These are phyloP conservation scores for Argentina anserina DNA, from an alignment of 306 rosid species.

Conservation along the genomic window DNA sequence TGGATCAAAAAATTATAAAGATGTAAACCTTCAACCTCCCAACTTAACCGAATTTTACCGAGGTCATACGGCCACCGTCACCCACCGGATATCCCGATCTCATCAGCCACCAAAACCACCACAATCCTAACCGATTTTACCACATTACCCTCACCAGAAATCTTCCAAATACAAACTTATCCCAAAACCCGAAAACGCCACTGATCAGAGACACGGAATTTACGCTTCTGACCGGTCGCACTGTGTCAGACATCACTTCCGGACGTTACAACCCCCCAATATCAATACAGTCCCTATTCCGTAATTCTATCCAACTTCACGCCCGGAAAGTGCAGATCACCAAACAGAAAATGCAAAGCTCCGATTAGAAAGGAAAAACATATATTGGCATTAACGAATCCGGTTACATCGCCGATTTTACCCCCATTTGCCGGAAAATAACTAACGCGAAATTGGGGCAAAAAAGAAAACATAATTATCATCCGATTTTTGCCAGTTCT, in stretches of 20 bases:
- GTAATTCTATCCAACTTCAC: conserved; percentile 7
- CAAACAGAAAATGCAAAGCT: background rate
- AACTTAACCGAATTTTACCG: background rate
- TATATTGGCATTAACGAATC: background rate
- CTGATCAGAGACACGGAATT: conserved; percentile 33
- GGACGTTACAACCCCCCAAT: conserved; percentile 1
- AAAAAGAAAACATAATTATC: background rate
- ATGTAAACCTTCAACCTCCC: background rate
- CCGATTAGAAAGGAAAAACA: background rate
- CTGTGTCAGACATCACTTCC: conserved; percentile 13
- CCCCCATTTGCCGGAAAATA: background rate
- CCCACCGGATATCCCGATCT: background rate
- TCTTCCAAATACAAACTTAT: background rate
- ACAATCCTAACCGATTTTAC: conserved; percentile 14
- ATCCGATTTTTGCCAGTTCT: conserved; percentile 2
- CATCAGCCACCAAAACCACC: background rate
- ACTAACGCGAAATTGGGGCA: background rate
- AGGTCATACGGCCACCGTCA: background rate
- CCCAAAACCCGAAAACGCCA: conserved; percentile 2
- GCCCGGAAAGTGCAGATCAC: background rate
- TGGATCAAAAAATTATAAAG: too few species aligned
- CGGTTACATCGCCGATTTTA: background rate
- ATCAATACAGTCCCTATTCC: conserved; percentile 5
- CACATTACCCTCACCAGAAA: conserved; percentile 20
- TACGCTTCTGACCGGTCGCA: conserved; percentile 27